Evolutionary conservation across 2,329 filamentous ascomycete genomes (phyloP).

Genomic region (Colletotrichum limetticola): DNA sequence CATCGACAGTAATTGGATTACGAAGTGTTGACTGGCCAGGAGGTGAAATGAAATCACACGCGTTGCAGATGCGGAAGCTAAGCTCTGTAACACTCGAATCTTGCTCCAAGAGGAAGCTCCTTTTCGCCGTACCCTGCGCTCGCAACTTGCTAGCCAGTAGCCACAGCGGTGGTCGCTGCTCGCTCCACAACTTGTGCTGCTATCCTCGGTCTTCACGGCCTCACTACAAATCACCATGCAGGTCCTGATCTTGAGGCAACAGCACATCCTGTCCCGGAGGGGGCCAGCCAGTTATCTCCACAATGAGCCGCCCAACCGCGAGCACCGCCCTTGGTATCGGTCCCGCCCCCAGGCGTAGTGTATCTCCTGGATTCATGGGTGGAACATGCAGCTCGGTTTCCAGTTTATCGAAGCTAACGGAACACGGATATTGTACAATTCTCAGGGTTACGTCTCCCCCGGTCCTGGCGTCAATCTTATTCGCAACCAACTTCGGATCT

Average conservation of each 20-base stretch:
- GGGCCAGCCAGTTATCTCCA: no score
- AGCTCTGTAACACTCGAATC: background rate
- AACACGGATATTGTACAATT: background rate
- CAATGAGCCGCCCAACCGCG: background rate
- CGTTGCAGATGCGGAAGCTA: background rate
- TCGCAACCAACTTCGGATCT: background rate
- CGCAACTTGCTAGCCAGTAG: background rate
- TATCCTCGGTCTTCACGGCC: background rate
- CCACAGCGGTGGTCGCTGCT: background rate
- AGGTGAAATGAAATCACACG: background rate
- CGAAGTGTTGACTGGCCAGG: background rate
- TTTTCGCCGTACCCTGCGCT: background rate
- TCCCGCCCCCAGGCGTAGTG: background rate
- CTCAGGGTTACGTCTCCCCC: background rate
- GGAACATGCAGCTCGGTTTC: background rate
- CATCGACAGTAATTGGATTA: background rate
- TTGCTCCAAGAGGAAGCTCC: background rate
- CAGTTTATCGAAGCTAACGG: background rate
- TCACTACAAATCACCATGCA: background rate
- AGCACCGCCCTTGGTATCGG: background rate
- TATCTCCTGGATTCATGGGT: background rate
- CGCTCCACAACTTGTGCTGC: background rate
- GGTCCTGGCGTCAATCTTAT: background rate
- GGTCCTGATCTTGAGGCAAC: background rate
- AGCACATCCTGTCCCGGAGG: background rate